A percentile compares a stretch with the other conserved stretches of the same genome.
phyloP scores from a whole-genome alignment of 257 asterid genomes.

The Osmanthus fragrans region DNA sequence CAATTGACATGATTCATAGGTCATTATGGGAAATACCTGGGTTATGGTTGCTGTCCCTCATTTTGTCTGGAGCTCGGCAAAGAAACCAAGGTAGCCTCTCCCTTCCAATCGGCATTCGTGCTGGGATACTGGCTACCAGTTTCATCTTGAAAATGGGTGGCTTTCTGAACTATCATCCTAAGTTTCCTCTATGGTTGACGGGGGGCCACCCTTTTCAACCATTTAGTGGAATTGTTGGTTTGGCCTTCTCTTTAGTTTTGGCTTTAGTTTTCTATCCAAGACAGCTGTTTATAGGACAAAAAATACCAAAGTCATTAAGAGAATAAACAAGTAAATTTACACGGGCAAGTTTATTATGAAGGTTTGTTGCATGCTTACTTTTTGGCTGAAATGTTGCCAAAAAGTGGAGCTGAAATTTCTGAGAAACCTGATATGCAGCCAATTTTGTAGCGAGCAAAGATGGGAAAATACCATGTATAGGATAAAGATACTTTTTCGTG shows the following conservation, averaged over 20 bases:
- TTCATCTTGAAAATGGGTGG: constrained; percentile 61
- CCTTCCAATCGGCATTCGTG: constrained; percentile 77
- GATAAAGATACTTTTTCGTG: not conserved
- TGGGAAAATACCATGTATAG: constrained; percentile 1
- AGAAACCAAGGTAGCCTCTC: constrained; percentile 76
- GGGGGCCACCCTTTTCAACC: constrained; percentile 78
- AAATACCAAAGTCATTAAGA: constrained; percentile 35
- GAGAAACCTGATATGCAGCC: constrained; percentile 14
- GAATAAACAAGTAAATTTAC: constrained; percentile 22
- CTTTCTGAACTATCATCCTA: constrained; percentile 50
- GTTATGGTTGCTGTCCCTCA: constrained; percentile 75
- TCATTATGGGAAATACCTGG: constrained; percentile 83
- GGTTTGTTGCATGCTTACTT: constrained; percentile 1
- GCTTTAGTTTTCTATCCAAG: constrained; percentile 60
- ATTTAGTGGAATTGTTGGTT: constrained; percentile 82
- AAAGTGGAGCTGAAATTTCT: constrained; percentile 14
- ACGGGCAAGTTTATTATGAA: constrained; percentile 13
- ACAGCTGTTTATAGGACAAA: constrained; percentile 29
- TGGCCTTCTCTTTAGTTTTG: constrained; percentile 54
- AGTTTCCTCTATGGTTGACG: constrained; percentile 60
- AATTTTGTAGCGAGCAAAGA: constrained; percentile 27
- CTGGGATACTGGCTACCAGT: constrained; percentile 75
- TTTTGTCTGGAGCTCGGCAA: constrained; percentile 77
- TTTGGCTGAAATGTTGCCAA: not conserved
- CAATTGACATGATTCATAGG: constrained; percentile 42